Evolutionary conservation across 2,329 filamentous ascomycete species (phyloP).

Genomic region (Fusarium nurragi): DNA sequence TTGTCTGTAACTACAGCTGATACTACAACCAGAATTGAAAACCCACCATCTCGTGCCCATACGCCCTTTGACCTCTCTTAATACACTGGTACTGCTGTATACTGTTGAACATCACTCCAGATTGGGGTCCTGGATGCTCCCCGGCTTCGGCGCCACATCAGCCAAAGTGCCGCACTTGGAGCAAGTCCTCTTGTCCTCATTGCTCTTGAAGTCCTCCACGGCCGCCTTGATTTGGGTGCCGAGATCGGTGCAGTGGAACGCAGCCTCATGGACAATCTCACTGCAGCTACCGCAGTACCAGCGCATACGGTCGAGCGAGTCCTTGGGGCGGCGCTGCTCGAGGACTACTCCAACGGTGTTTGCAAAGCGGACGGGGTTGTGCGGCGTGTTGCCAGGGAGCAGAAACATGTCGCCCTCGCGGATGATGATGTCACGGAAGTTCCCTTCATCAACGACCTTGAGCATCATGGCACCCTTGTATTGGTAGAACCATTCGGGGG

Average conservation of each 20-base stretch:
- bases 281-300: constrained; percentile 87
- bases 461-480: constrained; percentile 93
- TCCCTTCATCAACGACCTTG: constrained; percentile 80
- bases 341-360: constrained; percentile 94
- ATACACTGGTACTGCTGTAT: not conserved
- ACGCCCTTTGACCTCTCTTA: not conserved
- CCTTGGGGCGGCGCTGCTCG: constrained; percentile 80
- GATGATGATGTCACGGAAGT: constrained; percentile 87
- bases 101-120: constrained; percentile 44
- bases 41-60: not conserved
- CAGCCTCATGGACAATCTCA: constrained; percentile 81
- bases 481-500: constrained; percentile 98
- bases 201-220: constrained; percentile 81
- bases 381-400: constrained; percentile 91
- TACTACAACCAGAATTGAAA: not conserved
- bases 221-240: constrained; percentile 95
- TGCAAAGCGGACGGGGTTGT: constrained; percentile 93
- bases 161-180: constrained; percentile 79
- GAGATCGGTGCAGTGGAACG: constrained; percentile 88
- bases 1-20: constrained; percentile 1
- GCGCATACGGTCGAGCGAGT: constrained; percentile 78
- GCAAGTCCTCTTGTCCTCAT: constrained; percentile 76
- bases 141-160: constrained; percentile 71
- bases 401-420: constrained; percentile 94
- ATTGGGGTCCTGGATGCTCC: constrained; percentile 69